These are phyloP conservation scores for Leucocoprinus leucothites DNA, from an alignment of 768 basidiomycete species.

Conservation along the genomic window DNA sequence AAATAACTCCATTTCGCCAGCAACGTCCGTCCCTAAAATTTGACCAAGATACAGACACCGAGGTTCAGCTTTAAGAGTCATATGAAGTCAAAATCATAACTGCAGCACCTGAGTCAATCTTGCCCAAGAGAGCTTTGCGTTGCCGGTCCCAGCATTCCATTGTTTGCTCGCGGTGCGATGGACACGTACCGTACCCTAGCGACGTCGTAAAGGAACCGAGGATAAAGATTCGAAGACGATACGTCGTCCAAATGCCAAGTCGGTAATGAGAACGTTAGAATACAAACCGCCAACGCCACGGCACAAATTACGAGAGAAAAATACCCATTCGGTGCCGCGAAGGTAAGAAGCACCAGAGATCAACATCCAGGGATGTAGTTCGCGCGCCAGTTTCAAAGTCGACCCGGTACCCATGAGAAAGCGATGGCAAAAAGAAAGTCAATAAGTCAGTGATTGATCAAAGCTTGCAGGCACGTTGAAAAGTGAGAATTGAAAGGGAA, in stretches of 20 bases:
- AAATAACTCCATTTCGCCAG: conserved; percentile 61
- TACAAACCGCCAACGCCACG: neutral
- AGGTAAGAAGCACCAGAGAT: neutral
- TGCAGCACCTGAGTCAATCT: conserved; percentile 58
- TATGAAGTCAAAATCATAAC: conserved; percentile 8
- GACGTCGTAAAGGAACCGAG: neutral
- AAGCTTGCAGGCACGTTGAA: conserved; percentile 1
- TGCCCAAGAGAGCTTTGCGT: conserved; percentile 40
- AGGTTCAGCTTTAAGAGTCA: neutral
- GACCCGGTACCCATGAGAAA: neutral
- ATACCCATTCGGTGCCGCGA: conserved; percentile 3
- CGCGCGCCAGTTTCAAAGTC: neutral
- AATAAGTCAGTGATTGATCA: conserved; percentile 1
- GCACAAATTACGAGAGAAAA: neutral
- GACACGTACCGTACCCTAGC: conserved; percentile 57
- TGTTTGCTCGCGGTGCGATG: conserved; percentile 45
- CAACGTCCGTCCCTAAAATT: conserved; percentile 58
- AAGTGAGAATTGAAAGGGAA: neutral
- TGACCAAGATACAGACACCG: conserved; percentile 1
- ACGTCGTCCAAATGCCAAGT: neutral
- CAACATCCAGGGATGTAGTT: neutral
- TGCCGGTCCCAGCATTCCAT: conserved; percentile 48
- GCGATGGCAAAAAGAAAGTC: neutral
- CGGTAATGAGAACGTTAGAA: too few species aligned
- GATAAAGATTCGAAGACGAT: neutral